Evolutionary conservation across 495 filamentous ascomycete species (phyloP), one percentile per base, ranked within the genome.

Genomic region (Neurospora africana): DNA sequence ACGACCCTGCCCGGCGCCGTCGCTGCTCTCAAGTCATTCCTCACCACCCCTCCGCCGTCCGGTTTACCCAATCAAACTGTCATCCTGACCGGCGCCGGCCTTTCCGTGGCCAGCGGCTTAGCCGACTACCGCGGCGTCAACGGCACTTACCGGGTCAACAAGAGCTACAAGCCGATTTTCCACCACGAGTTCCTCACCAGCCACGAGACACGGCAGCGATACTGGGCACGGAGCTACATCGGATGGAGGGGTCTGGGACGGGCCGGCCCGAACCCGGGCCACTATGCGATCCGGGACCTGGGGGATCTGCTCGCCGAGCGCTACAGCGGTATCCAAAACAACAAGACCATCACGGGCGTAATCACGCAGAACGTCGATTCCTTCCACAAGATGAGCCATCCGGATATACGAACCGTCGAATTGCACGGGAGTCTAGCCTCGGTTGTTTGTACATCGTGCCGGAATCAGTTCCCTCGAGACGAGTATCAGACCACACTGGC

Each of bases 341-440:
- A 33, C 53, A 95, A 93, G 0, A 78, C 93, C 68, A 81, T 97
- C 15, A 88, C 86, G 69, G 89, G 83, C 37, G 92, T 97, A 37
- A 88, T 99, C 74, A 99, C 95, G 53, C 95, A 99, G 79, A 98
- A 98, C 78, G 95, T 98, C 33, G 95, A 99, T 80, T 97, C 94
- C 6, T 95, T 98, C 79, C 95, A 99, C 81, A 84, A 88, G 2
- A 79, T 81, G 37, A 89, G 92, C 8, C 95, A 98, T 80, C 92
- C 95, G 4, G 78, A 86, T 2, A 80, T 95, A 15, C 84, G 87
- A 7, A 95, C 92, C 7, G 80, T 94, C 19, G 95, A 98, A 80
- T 84, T 99, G 61, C 95, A 99, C 80, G 95, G 95, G 72, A 96
- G 93, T 78, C 85, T 99, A 53, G 86, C 93, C 75, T 88, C 90